These are phyloP conservation scores for Exophiala sp. DNA, from an alignment of 2,329 filamentous ascomycete genomes.

Conservation along the genomic window DNA sequence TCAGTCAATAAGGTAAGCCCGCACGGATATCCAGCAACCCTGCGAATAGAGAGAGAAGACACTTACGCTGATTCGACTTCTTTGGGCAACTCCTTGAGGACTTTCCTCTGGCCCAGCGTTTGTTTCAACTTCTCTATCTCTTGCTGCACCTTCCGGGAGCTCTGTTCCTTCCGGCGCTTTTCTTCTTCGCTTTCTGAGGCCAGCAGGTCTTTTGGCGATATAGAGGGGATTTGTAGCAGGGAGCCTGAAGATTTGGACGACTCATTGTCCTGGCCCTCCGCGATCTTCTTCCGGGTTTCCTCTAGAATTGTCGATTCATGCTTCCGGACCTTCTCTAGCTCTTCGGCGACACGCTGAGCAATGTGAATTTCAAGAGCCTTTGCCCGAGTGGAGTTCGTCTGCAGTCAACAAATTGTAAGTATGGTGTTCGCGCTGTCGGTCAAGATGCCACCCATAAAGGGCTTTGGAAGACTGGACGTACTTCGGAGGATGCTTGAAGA, in stretches of 20 bases:
- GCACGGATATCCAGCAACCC: background rate
- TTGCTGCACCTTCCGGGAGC: constrained; percentile 45
- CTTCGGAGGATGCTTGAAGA: constrained; percentile 79
- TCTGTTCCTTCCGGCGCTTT: constrained; percentile 20
- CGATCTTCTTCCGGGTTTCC: constrained; percentile 59
- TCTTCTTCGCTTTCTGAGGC: constrained; percentile 18
- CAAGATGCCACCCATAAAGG: background rate
- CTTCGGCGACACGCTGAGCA: constrained; percentile 76
- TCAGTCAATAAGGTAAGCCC: constrained; percentile 7
- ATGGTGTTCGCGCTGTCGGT: background rate
- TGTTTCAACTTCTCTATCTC: constrained; percentile 51
- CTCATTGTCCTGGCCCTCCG: constrained; percentile 3
- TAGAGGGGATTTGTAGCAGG: constrained; percentile 36
- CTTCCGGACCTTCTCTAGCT: constrained; percentile 73
- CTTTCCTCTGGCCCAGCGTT: constrained; percentile 53
- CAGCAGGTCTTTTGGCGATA: constrained; percentile 39
- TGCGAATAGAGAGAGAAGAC: constrained; percentile 1
- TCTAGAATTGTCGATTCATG: constrained; percentile 64
- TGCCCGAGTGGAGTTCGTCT: constrained; percentile 85
- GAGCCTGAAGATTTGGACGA: constrained; percentile 13
- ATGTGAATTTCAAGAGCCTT: constrained; percentile 80
- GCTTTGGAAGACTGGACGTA: constrained; percentile 40
- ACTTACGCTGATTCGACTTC: constrained; percentile 61
- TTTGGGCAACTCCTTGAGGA: constrained; percentile 59
- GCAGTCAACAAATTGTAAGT: constrained; percentile 17